Percentiles rank a stretch among this genome's conserved stretches.
phyloP scores from a whole-genome alignment of 139 green algal genomes.

The Tetradesmus lagerheimii region DNA sequence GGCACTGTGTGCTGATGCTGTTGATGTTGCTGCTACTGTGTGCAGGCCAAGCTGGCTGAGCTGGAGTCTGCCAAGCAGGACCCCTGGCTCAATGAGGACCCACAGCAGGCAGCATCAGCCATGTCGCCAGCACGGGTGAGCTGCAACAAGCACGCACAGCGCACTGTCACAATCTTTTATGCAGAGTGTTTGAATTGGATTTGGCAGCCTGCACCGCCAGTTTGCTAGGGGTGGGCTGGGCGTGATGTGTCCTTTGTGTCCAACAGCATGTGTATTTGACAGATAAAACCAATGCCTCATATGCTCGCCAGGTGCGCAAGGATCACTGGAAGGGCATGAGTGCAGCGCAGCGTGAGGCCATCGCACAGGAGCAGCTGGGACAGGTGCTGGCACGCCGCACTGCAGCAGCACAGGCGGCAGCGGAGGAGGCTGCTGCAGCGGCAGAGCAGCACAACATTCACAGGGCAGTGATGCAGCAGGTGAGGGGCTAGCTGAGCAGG shows the following conservation, averaged over 20 bases:
- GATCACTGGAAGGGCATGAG: constrained; percentile 72
- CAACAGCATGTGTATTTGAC: too few relatives aligned
- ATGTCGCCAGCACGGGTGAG: constrained; percentile 38
- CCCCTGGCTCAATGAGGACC: constrained; percentile 44
- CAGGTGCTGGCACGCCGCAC: constrained; percentile 51
- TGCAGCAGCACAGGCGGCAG: constrained; percentile 27
- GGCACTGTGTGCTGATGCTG: too few relatives aligned
- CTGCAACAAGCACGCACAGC: background rate
- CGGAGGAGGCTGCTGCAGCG: constrained; percentile 34
- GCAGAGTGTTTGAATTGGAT: too few relatives aligned
- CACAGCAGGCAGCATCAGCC: constrained; percentile 2
- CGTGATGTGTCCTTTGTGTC: too few relatives aligned
- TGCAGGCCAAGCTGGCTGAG: constrained; percentile 13
- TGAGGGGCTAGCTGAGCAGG: background rate
- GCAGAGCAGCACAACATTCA: constrained; percentile 1
- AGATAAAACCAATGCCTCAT: too few relatives aligned
- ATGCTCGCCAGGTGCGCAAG: constrained; percentile 51
- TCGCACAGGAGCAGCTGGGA: constrained; percentile 45
- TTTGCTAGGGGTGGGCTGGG: too few relatives aligned
- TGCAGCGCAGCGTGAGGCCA: constrained; percentile 46
- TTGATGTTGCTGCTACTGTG: background rate
- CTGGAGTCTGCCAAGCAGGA: constrained; percentile 6
- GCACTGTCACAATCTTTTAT: background rate
- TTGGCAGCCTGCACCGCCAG: too few relatives aligned
- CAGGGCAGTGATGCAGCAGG: constrained; percentile 38